These are phyloP conservation scores for Aspergillus arachidicola DNA, from an alignment of 2,329 filamentous ascomycete species.

Conservation along the genomic window DNA sequence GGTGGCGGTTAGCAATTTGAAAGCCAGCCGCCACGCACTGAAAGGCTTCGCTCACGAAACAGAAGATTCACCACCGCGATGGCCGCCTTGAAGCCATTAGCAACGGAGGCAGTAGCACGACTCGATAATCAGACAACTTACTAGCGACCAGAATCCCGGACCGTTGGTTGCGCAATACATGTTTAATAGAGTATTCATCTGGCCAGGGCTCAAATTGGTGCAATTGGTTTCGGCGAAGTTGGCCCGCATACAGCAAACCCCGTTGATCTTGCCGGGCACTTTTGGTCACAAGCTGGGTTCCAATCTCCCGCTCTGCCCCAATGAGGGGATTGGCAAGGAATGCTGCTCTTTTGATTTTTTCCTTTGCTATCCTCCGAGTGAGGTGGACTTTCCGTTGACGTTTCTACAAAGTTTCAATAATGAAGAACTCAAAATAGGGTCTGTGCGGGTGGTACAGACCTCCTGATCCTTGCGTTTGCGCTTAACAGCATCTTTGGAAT, in stretches of 20 bases:
- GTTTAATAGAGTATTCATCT: conserved; percentile 30
- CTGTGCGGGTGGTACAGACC: conserved; percentile 15
- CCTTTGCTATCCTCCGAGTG: conserved; percentile 30
- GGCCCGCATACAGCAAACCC: conserved; percentile 35
- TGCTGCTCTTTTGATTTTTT: conserved; percentile 36
- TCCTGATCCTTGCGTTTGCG: conserved; percentile 54
- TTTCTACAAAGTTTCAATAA: conserved; percentile 27
- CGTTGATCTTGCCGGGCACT: conserved; percentile 28
- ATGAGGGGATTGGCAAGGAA: conserved; percentile 35
- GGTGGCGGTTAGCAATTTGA: conserved; percentile 6
- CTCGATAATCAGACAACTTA: conserved; percentile 22
- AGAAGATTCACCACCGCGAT: conserved; percentile 31
- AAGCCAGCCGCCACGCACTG: background rate
- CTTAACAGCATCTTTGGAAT: conserved; percentile 63
- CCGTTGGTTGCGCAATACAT: conserved; percentile 36
- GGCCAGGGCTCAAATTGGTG: conserved; percentile 35
- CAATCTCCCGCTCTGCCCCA: conserved; percentile 34
- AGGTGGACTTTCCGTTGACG: conserved; percentile 28
- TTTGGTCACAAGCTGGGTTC: conserved; percentile 19
- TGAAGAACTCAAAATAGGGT: background rate
- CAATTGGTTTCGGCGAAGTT: conserved; percentile 33
- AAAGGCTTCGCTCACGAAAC: conserved; percentile 32
- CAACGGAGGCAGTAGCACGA: background rate
- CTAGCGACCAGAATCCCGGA: conserved; percentile 41
- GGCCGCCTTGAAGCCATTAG: conserved; percentile 29